Evolutionary conservation across 306 rosid genomes (phyloP), one percentile per base, ranked within the genome.

Genomic region (Lathyrus sativus): DNA sequence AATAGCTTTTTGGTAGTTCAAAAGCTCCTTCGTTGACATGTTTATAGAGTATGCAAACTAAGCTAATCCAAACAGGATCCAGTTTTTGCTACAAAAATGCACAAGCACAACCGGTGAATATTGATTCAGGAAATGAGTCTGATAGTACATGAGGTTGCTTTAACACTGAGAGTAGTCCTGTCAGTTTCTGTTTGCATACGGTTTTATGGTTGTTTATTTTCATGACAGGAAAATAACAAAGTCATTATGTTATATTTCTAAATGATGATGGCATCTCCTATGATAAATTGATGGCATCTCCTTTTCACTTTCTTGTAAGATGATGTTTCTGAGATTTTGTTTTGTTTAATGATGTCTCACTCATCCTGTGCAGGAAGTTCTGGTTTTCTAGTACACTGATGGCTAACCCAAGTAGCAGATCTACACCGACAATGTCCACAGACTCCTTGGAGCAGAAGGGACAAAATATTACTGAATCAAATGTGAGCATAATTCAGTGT

Each of bases 41-140:
- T 55, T 56, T 41, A 19, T 65, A 56, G 56, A 22, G 29, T 65
- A 45, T 15, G 38, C 51, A 55, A 65, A 55, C 12, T 8, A 49
- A 22, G 70, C 64, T 14, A 65, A 42, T 74, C 41, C 66, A 56
- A 54, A 51, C 66, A 10, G 11, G 33, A 10, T 24, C 35, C 14
- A 22, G 31, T 11, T 53, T 26, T 55, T 12, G 10, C 60, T 54
- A 93, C 82, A 90, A 85, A 87, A 93, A 87, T 76, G 76, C 91
- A 11, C 99, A 93, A 50, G 13, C 56, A 50, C 56, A 50, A 68
- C 85, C 97, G 2, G 81, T 84, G 96, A 83, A 84, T 72, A 71
- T 88, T 18, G 97, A 90, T 76, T 88, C 99, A 0, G 97, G 89
- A 58, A 87, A 93, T 72, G 96, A 93, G 62, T 88, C 95, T 26